Conservation (phyloP, 176 grass and related monocot species). For the Cenchrus purpureus region DNA sequence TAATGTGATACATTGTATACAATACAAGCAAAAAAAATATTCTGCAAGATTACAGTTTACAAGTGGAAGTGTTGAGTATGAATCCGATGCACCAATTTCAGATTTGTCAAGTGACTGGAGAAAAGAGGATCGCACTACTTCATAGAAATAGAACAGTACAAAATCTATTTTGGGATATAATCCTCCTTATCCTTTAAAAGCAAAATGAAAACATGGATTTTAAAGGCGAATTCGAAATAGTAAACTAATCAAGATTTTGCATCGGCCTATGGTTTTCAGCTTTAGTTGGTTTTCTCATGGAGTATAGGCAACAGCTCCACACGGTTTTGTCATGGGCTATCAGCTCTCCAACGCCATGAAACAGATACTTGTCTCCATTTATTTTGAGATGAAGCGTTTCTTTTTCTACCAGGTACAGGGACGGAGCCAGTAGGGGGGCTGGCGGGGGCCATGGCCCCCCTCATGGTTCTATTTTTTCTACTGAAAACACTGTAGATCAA, state of each 20-base stretch:
- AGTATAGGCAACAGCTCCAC: neutral
- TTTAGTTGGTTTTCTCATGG: neutral
- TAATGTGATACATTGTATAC: neutral
- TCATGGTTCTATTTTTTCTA: no score
- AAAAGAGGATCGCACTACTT: neutral
- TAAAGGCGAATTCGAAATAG: neutral
- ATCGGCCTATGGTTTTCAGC: neutral
- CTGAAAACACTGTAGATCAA: no score
- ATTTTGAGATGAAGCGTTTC: neutral
- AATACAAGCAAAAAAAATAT: neutral
- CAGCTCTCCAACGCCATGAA: neutral
- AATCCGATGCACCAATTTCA: neutral
- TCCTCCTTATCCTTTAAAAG: neutral
- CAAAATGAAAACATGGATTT: neutral
- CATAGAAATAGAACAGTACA: neutral
- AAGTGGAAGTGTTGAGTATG: neutral
- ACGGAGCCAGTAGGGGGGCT: no score
- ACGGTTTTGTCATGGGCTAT: neutral
- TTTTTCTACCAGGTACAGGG: neutral
- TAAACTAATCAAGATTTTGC: neutral
- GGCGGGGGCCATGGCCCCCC: no score
- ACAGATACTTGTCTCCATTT: neutral
- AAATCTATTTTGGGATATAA: neutral
- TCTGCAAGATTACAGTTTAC: neutral
- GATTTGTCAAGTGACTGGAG: neutral